Base-by-base conservation (phyloP, 2,329 filamentous ascomycete species). In the Exophiala alcalophila region DNA sequence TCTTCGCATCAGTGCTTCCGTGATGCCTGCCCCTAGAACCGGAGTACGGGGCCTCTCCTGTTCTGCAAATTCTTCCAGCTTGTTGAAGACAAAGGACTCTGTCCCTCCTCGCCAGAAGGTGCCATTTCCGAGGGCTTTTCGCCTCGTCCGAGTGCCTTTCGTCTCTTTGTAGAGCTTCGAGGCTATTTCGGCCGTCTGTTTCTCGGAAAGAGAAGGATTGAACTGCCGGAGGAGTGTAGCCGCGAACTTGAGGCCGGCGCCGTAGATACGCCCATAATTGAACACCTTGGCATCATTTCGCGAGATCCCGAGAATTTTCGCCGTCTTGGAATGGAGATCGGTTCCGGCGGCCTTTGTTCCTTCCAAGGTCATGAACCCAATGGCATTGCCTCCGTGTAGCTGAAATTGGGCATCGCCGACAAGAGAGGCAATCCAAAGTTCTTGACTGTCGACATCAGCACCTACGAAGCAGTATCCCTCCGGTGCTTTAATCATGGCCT, bases 311-410 rank as follows among this genome's bases (percentile, higher is more conserved):
- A 98, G 67, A 44, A 98, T 98, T 4, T 77, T 76, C 1, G 92
- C 94, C 19, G 92, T 98, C 21, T 91, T 86, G 5, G 90, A 96
- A 65, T 98, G 91, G 42, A 97, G 69, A 64, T 98, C 91, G 0
- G 91, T 98, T 3, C 91, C 91, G 2, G 86, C 88, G 4, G 88
- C 83, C 66, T 98, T 97, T 35, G 88, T 92, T 10, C 92, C 91
- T 68, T 98, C 94, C 1, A 98, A 73, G 0, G 92, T 98, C 94
- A 98, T 98, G 71, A 98, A 98, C 0, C 94, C 92, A 45, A 98
- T 86, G 1, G 94, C 92, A 61, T 96, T 97, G 39, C 92, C 94
- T 28, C 92, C 94, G 56, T 98, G 92, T 1, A 98, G 73, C 59
- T 88, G 84, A 69, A 98, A 98, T 16, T 90, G 89, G 3, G 92